Evolutionary conservation across 1,284 basidiomycete species (phyloP).

Genomic region (Irpex sp.): DNA sequence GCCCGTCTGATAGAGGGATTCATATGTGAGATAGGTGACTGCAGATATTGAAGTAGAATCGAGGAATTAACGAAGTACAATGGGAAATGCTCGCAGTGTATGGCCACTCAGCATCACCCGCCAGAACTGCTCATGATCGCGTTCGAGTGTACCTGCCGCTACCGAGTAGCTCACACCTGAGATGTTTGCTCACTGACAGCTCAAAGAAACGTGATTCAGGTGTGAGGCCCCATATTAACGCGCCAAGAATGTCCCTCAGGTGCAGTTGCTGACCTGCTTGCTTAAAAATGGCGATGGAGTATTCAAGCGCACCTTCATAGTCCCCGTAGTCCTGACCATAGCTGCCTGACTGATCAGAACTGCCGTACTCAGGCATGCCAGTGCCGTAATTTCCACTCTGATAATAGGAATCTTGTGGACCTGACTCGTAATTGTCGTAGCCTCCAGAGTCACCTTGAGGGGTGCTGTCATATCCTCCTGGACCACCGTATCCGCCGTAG

Average conservation of each 20-base stretch:
- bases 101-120: background rate
- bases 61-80: conserved; percentile 31
- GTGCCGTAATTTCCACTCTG: conserved; percentile 49
- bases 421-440: conserved; percentile 65
- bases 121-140: background rate
- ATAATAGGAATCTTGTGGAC: conserved; percentile 60
- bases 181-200: conserved; percentile 41
- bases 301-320: conserved; percentile 77
- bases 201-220: conserved; percentile 16
- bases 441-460: conserved; percentile 55
- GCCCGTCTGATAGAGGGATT: conserved; percentile 52
- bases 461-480: conserved; percentile 59
- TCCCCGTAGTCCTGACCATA: conserved; percentile 56
- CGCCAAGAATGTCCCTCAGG: conserved; percentile 7
- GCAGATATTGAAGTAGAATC: conserved; percentile 35
- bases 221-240: background rate
- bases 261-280: conserved; percentile 5
- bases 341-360: conserved; percentile 40
- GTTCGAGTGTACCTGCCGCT: background rate
- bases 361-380: conserved; percentile 40
- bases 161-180: conserved; percentile 27
- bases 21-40: conserved; percentile 51
- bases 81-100: background rate
- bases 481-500: conserved; percentile 45
- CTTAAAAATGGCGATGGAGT: conserved; percentile 23